Percentiles rank a stretch among this genome's conserved stretches.
phyloP scores from a whole-genome alignment of 495 filamentous ascomycete genomes.

The Polyplosphaeria fusca region DNA sequence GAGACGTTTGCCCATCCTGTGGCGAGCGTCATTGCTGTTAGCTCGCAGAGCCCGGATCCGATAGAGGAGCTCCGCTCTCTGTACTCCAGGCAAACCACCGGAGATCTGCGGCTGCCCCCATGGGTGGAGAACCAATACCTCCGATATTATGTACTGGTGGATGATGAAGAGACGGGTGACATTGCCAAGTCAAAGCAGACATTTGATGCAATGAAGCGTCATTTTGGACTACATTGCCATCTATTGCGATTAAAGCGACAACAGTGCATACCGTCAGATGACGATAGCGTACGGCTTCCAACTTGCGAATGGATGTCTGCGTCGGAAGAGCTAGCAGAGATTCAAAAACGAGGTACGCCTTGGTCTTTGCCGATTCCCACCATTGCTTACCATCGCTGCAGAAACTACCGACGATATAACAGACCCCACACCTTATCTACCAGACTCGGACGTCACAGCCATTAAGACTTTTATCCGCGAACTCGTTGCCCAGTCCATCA shows the following conservation, averaged over 20 bases:
- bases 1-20: constrained; percentile 95
- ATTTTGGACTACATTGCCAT: constrained; percentile 94
- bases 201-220: constrained; percentile 97
- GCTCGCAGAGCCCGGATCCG: constrained; percentile 73
- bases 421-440: constrained; percentile 71
- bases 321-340: constrained; percentile 73
- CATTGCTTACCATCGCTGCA: constrained; percentile 16
- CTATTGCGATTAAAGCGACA: constrained; percentile 78
- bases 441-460: constrained; percentile 85
- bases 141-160: constrained; percentile 93
- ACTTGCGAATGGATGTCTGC: constrained; percentile 85
- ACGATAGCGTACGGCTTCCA: constrained; percentile 80
- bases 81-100: constrained; percentile 71
- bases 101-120: constrained; percentile 62
- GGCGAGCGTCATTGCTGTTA: constrained; percentile 93
- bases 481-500: constrained; percentile 85
- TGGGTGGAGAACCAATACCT: constrained; percentile 89
- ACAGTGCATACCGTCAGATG: constrained; percentile 84
- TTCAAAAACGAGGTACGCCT: constrained; percentile 57
- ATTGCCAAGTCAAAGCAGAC: constrained; percentile 81
- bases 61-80: constrained; percentile 80
- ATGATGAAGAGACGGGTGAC: constrained; percentile 92
- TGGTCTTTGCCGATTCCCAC: constrained; percentile 9
- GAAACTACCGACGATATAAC: constrained; percentile 57
- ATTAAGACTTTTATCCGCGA: constrained; percentile 86